Evolutionary conservation across 1,284 basidiomycete genomes (phyloP), one percentile per base, ranked within the genome.

Genomic region (Cutaneotrichosporon sp.): DNA sequence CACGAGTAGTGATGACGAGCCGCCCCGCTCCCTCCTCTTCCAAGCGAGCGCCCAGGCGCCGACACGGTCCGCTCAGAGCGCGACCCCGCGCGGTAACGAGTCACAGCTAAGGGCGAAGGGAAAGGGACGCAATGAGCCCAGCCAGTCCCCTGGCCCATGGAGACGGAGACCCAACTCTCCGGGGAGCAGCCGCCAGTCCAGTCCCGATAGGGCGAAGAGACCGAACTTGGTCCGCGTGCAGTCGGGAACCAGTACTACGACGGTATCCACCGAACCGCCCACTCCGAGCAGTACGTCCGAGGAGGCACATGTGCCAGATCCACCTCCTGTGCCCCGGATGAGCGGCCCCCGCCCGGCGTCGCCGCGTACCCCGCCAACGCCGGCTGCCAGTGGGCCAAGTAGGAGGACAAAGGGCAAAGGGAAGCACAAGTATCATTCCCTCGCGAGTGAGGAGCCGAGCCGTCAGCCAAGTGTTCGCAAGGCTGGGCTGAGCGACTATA

Each of bases 401-500:
- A 11, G 37, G 12, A 32, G 34, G 19, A 51, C 45, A 3, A 47
- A 44, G 34, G 45, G 44, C 3, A 19, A 49, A 3, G 49, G 54
- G 3, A 39, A 49, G 41, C 50, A 51, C 31, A 52, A 55, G 34
- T 59, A 59, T 33, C 54, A 55, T n/a, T 19, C 43, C 9, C 42
- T 59, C 17, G 42, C 47, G 8, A 27, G 43, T 8, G 48, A 46
- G 14, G 43, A 49, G 10, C 45, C 44, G 5, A 38, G 31, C 16
- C 17, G 29, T 5, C 14, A 14, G 22, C 31, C 27, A 19, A 52
- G 38, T 17, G 19, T 51, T 20, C 45, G 52, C n/a, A 64, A 60
- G 51, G 55, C 44, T 11, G 87, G 88, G 3, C 70, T 93, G 52
- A 86, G 90, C 65, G 84, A 84, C 14, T 86, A 90, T 68, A 90